A percentile compares a stretch with the other conserved stretches of the same genome.
phyloP scores from a whole-genome alignment of 176 grass and related monocot genomes.

The Triticum urartu region DNA sequence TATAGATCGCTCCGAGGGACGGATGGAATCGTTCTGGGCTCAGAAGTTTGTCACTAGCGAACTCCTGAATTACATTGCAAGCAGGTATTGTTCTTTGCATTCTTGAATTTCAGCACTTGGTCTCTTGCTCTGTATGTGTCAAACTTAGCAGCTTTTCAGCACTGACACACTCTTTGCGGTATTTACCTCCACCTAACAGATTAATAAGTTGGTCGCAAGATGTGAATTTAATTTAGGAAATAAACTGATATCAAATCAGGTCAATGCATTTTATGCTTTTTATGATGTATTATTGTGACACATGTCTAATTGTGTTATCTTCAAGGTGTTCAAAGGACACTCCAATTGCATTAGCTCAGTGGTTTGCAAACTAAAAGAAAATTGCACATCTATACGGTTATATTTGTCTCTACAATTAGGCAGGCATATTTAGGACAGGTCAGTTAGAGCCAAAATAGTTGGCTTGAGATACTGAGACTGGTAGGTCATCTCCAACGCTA shows the following conservation, averaged over 20 bases:
- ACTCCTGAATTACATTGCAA: constrained; percentile 29
- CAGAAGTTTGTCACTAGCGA: constrained; percentile 23
- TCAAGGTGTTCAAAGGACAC: neutral
- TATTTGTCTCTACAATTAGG: neutral
- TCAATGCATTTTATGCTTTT: neutral
- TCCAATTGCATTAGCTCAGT: neutral
- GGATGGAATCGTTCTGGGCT: constrained; percentile 36
- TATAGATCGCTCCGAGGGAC: constrained; percentile 16
- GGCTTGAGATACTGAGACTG: neutral
- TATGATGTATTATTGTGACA: neutral
- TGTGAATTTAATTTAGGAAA: neutral
- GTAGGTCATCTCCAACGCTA: no score
- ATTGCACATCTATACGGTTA: neutral
- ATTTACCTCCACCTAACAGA: neutral
- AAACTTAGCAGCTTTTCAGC: neutral
- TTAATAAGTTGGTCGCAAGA: neutral
- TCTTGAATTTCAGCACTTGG: neutral
- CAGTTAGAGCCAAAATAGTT: no score
- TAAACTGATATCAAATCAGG: neutral
- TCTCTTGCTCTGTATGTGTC: neutral
- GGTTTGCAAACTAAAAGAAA: neutral
- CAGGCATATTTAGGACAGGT: no score
- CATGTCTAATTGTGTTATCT: neutral
- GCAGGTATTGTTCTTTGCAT: constrained; percentile 6
- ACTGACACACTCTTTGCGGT: neutral